Evolutionary conservation across 176 grass and related monocot species (phyloP).

Genomic region (Oryza glumipatula): DNA sequence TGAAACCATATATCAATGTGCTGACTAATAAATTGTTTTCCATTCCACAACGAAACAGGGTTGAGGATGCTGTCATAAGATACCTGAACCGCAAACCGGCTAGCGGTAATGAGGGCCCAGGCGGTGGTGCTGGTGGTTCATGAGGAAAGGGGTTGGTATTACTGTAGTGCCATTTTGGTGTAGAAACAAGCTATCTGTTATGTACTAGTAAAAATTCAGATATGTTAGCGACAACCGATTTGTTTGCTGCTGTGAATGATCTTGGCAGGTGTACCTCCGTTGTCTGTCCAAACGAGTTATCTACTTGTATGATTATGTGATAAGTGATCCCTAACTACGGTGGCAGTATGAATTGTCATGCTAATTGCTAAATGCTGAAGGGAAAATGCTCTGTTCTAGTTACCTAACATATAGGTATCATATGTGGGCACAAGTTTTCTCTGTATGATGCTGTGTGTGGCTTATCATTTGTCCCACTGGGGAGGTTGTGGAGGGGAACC

Average conservation of each 20-base stretch:
- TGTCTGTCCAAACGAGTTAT: constrained; percentile 34
- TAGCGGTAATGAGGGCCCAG: constrained; percentile 61
- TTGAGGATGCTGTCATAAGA: constrained; percentile 94
- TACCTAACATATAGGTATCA: constrained; percentile 1
- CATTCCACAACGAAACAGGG: constrained; percentile 49
- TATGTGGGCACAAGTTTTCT: too few species aligned
- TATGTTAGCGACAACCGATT: constrained; percentile 34
- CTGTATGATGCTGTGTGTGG: neutral
- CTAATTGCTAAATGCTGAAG: constrained; percentile 33
- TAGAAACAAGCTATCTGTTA: constrained; percentile 47
- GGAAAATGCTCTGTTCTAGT: neutral
- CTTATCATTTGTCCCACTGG: constrained; percentile 1
- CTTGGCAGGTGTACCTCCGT: constrained; percentile 15
- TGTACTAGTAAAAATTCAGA: constrained; percentile 43
- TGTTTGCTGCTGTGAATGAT: constrained; percentile 36
- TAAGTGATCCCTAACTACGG: constrained; percentile 35
- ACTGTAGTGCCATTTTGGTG: constrained; percentile 38
- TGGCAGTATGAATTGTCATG: constrained; percentile 4
- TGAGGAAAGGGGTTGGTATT: constrained; percentile 27
- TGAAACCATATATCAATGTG: neutral
- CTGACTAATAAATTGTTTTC: constrained; percentile 39
- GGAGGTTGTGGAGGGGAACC: neutral
- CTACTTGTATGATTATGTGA: constrained; percentile 35
- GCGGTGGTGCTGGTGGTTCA: constrained; percentile 54
- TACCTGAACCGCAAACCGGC: constrained; percentile 88